A percentile compares a stretch with the other conserved stretches of the same genome.
phyloP scores from a whole-genome alignment of 2,329 filamentous ascomycete genomes.

The Aspergillus ibericus region DNA sequence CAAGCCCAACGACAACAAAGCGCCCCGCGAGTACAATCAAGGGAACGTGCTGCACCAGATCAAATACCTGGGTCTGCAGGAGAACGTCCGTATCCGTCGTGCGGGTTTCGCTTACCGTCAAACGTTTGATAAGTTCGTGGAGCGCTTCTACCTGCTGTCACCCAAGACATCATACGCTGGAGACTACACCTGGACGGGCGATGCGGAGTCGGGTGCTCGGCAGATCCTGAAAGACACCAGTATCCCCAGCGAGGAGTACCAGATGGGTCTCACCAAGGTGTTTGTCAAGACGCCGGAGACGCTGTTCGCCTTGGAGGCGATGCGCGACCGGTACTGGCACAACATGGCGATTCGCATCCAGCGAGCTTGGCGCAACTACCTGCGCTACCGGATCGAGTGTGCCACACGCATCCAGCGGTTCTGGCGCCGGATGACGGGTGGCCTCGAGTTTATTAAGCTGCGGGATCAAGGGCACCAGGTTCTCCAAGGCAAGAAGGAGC shows the following conservation, averaged over 20 bases:
- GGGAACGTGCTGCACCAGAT: slow-evolving; percentile 95
- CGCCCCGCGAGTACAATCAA: slow-evolving; percentile 84
- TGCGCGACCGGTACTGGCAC: slow-evolving; percentile 98
- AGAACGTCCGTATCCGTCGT: slow-evolving; percentile 95
- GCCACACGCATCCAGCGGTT: slow-evolving; percentile 92
- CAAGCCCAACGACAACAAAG: slow-evolving; percentile 99
- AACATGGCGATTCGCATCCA: slow-evolving; percentile 99
- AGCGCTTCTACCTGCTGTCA: slow-evolving; percentile 92
- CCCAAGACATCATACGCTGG: slow-evolving; percentile 94
- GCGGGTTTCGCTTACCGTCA: slow-evolving; percentile 97
- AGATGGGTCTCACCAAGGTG: slow-evolving; percentile 93
- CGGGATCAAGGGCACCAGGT: slow-evolving; percentile 84
- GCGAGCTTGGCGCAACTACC: slow-evolving; percentile 93
- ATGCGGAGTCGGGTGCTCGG: slow-evolving; percentile 80
- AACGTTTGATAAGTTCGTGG: slow-evolving; percentile 96
- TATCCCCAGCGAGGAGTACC: slow-evolving; percentile 92
- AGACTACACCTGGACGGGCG: slow-evolving; percentile 93
- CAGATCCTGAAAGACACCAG: slow-evolving; percentile 96
- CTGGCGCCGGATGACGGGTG: slow-evolving; percentile 90
- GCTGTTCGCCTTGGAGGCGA: slow-evolving; percentile 91
- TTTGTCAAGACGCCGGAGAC: slow-evolving; percentile 99
- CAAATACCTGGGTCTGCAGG: slow-evolving; percentile 98
- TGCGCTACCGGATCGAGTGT: slow-evolving; percentile 87
- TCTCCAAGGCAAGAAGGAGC: slow-evolving; percentile 82
- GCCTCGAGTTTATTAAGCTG: slow-evolving; percentile 82